Base-by-base conservation (phyloP, 352 stramenopile species). In the Globisporangium radiosum region DNA sequence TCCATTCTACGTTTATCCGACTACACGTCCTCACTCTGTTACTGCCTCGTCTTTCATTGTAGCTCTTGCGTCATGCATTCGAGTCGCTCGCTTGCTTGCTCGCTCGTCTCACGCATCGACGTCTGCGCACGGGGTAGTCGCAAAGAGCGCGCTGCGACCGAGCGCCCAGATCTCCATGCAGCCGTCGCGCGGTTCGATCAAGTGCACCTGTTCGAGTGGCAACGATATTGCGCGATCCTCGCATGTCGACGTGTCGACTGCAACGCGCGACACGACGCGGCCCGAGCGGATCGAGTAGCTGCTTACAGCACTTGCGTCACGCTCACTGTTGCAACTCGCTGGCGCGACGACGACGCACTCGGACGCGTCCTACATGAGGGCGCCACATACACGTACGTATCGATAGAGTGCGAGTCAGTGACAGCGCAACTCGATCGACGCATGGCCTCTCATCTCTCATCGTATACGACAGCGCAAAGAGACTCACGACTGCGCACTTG, bases 271-370 rank as follows among this genome's bases (percentile, higher is more conserved):
- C 7, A 67, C n/a, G 7, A 56, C 42, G n/a, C 54, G 61, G 15
- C 68, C 75, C 38, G 53, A 65, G 37, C 51, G 51, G 37, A 85
- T 52, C 13, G 67, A 43, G 43, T 71, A 81, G 56, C 59, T 70
- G 39, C 70, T 68, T 9, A 82, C 59, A 47, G 61, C 36, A 7
- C 17, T 45, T 43, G 64, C 56, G 5, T 62, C 61, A 1, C 52
- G 48, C 38, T 69, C 62, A 1, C 62, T 68, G 38, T 44, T 11
- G 6, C 33, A 14, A 7, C 25, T n/a, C 3, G 15, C 50, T 47
- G 68, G 63, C 55, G 71, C 65, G 5, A 78, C 69, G 33, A 85
- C 66, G 43, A 81, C 55, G 4, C 56, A 68, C 60, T 85, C 73
- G 2, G 17, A 56, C 10, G 52, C 54, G 7, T 58, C 56, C 60